Conservation (phyloP, 192 early-diverging fungal genomes). For the Linnemannia zychae region DNA sequence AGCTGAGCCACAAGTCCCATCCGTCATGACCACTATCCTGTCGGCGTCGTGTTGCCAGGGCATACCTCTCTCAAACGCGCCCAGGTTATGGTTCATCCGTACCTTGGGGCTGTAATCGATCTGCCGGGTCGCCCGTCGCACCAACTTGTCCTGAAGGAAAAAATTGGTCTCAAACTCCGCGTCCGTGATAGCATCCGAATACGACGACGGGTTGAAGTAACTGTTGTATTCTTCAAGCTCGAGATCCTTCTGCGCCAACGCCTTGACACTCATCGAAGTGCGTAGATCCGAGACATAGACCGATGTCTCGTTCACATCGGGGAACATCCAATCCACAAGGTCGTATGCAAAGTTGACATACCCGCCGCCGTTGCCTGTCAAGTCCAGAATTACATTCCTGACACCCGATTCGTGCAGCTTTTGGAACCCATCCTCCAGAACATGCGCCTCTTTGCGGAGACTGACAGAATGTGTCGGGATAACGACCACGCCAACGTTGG, state of each 20-base stretch:
- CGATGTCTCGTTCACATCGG: constrained; percentile 11
- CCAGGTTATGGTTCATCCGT: constrained; percentile 40
- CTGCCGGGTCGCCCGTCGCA: constrained; percentile 4
- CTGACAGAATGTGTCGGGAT: constrained; percentile 49
- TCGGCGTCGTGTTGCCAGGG: constrained; percentile 35
- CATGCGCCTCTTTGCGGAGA: background rate
- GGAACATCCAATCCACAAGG: constrained; percentile 54
- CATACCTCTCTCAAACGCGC: constrained; percentile 36
- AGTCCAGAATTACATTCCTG: constrained; percentile 39
- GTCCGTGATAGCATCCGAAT: constrained; percentile 10
- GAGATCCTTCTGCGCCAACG: constrained; percentile 41
- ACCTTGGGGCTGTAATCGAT: constrained; percentile 18
- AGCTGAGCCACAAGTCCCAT: constrained; percentile 44
- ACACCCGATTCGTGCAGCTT: constrained; percentile 15
- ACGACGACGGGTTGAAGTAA: constrained; percentile 44
- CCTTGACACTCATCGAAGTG: constrained; percentile 31
- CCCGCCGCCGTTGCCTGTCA: constrained; percentile 48
- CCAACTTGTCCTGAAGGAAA: constrained; percentile 25
- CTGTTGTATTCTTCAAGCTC: constrained; percentile 12
- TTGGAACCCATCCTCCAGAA: constrained; percentile 22
- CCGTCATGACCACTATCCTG: constrained; percentile 41
- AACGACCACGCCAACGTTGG: constrained; percentile 36
- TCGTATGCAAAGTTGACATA: constrained; percentile 53
- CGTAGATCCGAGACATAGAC: constrained; percentile 44
- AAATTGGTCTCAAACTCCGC: constrained; percentile 23